Percentiles rank a stretch among this genome's conserved stretches.
phyloP scores from a whole-genome alignment of 768 basidiomycete species.

The Mycena albidolilacea region DNA sequence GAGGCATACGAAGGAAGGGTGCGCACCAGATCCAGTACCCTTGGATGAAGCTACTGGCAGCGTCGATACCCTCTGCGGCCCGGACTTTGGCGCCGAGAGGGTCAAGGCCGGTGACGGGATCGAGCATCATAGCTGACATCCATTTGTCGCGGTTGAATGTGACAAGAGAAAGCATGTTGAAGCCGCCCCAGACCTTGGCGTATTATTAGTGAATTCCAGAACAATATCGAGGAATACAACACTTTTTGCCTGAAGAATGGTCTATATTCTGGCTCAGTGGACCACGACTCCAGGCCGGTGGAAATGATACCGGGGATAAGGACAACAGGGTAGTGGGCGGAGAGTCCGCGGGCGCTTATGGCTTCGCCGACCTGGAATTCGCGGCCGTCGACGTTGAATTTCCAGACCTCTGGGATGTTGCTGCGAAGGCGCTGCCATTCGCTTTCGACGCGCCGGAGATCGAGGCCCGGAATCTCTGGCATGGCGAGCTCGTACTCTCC shows the following conservation, averaged over 20 bases:
- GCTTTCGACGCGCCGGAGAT: conserved; percentile 76
- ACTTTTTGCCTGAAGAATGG: conserved; percentile 91
- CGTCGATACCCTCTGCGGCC: conserved; percentile 93
- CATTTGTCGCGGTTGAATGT: conserved; percentile 90
- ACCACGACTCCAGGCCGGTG: conserved; percentile 95
- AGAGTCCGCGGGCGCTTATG: conserved; percentile 74
- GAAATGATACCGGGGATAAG: conserved; percentile 94
- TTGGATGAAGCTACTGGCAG: conserved; percentile 87
- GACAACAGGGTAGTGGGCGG: conserved; percentile 83
- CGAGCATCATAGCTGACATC: conserved; percentile 92
- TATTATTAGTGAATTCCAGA: too few species aligned
- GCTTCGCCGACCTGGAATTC: conserved; percentile 85
- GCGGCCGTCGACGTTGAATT: conserved; percentile 83
- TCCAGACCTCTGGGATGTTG: conserved; percentile 87
- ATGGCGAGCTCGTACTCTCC: conserved; percentile 80
- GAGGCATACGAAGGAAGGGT: neutral
- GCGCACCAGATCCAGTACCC: conserved; percentile 95
- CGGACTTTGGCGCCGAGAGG: conserved; percentile 88
- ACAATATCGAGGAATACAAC: too few species aligned
- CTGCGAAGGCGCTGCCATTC: conserved; percentile 80
- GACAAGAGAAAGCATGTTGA: conserved; percentile 87
- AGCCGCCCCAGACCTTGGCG: conserved; percentile 72
- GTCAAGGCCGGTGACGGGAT: conserved; percentile 93
- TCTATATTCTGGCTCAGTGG: conserved; percentile 87
- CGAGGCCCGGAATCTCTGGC: conserved; percentile 73